Percentiles rank a stretch among this genome's conserved stretches.
Conservation (phyloP, 2,329 filamentous ascomycete species). For the Stemphylium vesicarium region DNA sequence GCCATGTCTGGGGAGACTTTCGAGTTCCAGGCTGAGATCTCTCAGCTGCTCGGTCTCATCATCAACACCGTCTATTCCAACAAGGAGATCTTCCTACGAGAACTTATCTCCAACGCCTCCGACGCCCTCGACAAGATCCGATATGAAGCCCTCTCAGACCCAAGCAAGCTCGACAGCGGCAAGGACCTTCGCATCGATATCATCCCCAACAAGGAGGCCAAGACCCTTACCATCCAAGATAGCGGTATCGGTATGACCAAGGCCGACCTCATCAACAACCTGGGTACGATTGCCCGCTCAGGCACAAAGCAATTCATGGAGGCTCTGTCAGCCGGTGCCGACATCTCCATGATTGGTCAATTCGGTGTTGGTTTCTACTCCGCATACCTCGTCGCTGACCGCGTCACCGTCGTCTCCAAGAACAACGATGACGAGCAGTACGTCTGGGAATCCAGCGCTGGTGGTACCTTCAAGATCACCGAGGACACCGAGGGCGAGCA, state of each 20-base stretch:
- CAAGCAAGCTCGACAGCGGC: conserved; percentile 93
- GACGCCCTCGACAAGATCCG: conserved; percentile 99
- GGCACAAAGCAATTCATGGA: conserved; percentile 99
- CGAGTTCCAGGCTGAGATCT: conserved; percentile 99
- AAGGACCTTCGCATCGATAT: conserved; percentile 99
- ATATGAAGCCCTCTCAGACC: conserved; percentile 97
- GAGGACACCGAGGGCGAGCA: conserved; percentile 90
- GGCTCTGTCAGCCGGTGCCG: conserved; percentile 95
- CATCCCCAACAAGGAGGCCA: conserved; percentile 95
- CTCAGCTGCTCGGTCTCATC: conserved; percentile 98
- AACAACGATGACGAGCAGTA: conserved; percentile 99
- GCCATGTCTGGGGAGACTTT: conserved; percentile 92
- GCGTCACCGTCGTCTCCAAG: conserved; percentile 94
- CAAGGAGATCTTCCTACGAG: conserved; percentile 99
- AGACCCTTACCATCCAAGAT: conserved; percentile 97
- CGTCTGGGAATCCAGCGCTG: conserved; percentile 97
- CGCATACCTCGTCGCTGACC: conserved; percentile 98
- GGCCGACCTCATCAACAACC: conserved; percentile 99
- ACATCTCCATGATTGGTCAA: conserved; percentile 99
- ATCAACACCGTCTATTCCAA: conserved; percentile 99
- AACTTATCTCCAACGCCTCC: conserved; percentile 97
- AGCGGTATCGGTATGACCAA: conserved; percentile 99
- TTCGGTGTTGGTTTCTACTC: conserved; percentile 99
- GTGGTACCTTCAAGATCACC: conserved; percentile 93
- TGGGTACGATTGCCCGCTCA: conserved; percentile 98